phyloP scores from a whole-genome alignment of 768 basidiomycete species.

The Boletus sp. region DNA sequence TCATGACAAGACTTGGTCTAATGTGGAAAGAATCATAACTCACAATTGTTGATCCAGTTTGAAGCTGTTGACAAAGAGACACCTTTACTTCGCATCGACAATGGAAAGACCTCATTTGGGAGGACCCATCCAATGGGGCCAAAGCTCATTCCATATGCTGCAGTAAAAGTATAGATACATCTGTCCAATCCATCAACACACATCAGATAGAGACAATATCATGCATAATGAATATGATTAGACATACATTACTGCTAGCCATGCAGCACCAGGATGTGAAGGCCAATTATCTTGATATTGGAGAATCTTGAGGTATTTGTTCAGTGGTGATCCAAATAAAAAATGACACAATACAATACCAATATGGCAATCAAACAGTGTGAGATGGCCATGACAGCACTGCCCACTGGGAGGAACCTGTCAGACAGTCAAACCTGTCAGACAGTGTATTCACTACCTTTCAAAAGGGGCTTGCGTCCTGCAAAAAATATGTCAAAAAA shows the following conservation, averaged over 20 bases:
- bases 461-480: constrained; percentile 67
- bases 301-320: constrained; percentile 37
- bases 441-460: constrained; percentile 33
- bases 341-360: constrained; percentile 35
- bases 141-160: constrained; percentile 72
- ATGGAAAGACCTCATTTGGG: constrained; percentile 79
- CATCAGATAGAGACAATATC: neutral
- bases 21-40: constrained; percentile 12
- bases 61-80: constrained; percentile 82
- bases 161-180: constrained; percentile 72
- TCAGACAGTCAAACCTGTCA: neutral
- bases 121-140: constrained; percentile 85
- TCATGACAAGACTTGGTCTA: neutral
- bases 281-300: constrained; percentile 57
- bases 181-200: constrained; percentile 30
- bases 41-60: constrained; percentile 86
- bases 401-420: constrained; percentile 42
- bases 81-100: constrained; percentile 77
- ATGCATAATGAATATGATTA: neutral
- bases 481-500: constrained; percentile 1
- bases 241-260: constrained; percentile 65
- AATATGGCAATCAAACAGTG: constrained; percentile 66
- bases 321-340: neutral
- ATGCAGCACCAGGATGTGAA: constrained; percentile 55
- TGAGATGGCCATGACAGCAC: constrained; percentile 59